phyloP scores from a whole-genome alignment of 495 filamentous ascomycete genomes.

The Aspergillus avenaceus region DNA sequence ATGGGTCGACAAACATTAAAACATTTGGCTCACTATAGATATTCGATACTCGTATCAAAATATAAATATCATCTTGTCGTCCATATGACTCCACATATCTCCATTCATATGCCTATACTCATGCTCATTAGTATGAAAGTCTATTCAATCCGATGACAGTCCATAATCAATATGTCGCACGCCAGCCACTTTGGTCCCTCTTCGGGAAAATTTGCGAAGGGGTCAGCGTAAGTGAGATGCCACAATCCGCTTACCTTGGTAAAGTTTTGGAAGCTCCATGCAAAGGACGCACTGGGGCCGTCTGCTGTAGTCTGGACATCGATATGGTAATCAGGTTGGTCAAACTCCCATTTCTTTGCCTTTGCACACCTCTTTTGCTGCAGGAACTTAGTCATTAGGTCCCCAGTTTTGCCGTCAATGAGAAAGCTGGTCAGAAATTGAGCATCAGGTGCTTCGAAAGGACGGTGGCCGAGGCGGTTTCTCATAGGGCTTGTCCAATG shows the following conservation, averaged over 20 bases:
- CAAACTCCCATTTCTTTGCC: neutral
- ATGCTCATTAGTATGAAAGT: neutral
- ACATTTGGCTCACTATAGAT: neutral
- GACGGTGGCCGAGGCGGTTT: neutral
- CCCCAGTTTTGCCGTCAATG: neutral
- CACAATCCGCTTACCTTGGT: neutral
- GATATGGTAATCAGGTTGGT: neutral
- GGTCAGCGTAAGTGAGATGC: no score
- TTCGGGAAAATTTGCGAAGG: no score
- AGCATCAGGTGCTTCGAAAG: neutral
- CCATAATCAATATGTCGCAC: neutral
- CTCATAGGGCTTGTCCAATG: neutral
- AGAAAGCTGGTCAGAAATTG: neutral
- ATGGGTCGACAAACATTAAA: neutral
- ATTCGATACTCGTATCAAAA: neutral
- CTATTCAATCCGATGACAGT: neutral
- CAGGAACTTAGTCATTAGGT: neutral
- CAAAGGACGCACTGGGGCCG: neutral
- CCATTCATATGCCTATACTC: neutral
- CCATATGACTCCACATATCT: neutral
- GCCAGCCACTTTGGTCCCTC: no score
- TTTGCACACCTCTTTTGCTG: neutral
- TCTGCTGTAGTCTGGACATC: neutral
- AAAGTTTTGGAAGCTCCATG: neutral
- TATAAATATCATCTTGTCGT: neutral